Conservation (phyloP, 2,329 filamentous ascomycete species). For the Arthrobotrys iridis region DNA sequence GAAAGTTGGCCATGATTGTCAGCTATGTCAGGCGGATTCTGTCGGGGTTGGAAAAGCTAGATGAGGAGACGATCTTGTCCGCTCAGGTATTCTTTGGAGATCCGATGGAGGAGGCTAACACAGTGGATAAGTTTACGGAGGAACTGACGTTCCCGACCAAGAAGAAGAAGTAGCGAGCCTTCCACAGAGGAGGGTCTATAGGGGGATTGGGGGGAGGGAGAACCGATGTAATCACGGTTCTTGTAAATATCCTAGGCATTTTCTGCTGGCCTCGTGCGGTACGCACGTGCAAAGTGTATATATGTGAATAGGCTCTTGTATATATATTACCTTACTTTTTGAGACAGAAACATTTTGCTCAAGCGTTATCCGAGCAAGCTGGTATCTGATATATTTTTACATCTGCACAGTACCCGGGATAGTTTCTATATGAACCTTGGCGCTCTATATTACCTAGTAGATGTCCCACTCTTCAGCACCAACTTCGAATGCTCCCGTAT, state of each 20-base stretch:
- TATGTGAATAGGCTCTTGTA: slow-evolving; percentile 36
- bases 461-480: slow-evolving; percentile 32
- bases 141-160: slow-evolving; percentile 59
- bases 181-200: neutral
- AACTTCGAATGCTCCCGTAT: slow-evolving; percentile 63
- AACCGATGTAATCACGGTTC: too few species aligned
- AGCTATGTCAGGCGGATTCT: slow-evolving; percentile 71
- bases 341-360: slow-evolving; percentile 21
- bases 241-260: slow-evolving; percentile 27
- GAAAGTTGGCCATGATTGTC: slow-evolving; percentile 70
- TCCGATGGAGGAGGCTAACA: slow-evolving; percentile 61
- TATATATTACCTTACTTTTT: slow-evolving; percentile 22
- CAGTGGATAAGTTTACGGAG: slow-evolving; percentile 61
- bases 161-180: slow-evolving; percentile 58
- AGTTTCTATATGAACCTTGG: neutral
- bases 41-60: slow-evolving; percentile 66
- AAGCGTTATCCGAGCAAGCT: neutral
- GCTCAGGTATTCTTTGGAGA: slow-evolving; percentile 67
- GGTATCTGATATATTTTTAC: neutral
- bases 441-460: neutral
- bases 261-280: slow-evolving; percentile 1
- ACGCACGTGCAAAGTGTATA: slow-evolving; percentile 1
- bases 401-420: too few species aligned
- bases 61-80: slow-evolving; percentile 66
- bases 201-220: too few species aligned